A percentile compares a stretch with the other conserved stretches of the same genome.
Conservation (phyloP, 805 yeast genomes). For the Wickerhamomyces strasburgensis region DNA sequence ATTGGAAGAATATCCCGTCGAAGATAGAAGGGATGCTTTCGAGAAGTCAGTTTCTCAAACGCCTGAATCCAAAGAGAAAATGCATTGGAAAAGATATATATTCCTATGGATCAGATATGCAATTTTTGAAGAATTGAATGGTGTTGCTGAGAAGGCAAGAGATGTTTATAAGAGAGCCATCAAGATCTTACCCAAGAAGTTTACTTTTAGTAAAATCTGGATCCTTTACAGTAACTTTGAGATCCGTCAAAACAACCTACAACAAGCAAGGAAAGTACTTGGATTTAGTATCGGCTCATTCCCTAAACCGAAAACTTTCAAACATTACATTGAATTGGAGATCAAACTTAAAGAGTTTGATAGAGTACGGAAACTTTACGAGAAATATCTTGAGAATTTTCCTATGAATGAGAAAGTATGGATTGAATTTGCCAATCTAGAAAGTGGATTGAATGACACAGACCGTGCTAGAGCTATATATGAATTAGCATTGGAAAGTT, state of each 20-base stretch:
- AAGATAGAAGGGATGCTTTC: slow-evolving; percentile 31
- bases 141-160: slow-evolving; percentile 43
- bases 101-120: slow-evolving; percentile 68
- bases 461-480: slow-evolving; percentile 64
- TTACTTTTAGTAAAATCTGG: slow-evolving; percentile 77
- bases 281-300: slow-evolving; percentile 70
- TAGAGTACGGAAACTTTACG: slow-evolving; percentile 68
- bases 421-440: slow-evolving; percentile 65
- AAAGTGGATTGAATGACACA: slow-evolving; percentile 58
- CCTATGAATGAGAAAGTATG: slow-evolving; percentile 44
- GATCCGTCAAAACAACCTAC: slow-evolving; percentile 51
- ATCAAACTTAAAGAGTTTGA: slow-evolving; percentile 69
- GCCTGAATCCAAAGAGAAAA: slow-evolving; percentile 35
- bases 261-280: slow-evolving; percentile 57
- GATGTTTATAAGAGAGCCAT: slow-evolving; percentile 46
- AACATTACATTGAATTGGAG: slow-evolving; percentile 66
- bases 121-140: slow-evolving; percentile 50
- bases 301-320: slow-evolving; percentile 55
- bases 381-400: slow-evolving; percentile 52
- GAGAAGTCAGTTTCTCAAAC: slow-evolving; percentile 38
- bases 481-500: slow-evolving; percentile 43
- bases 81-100: slow-evolving; percentile 64
- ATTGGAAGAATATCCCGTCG: slow-evolving; percentile 35
- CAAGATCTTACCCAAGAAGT: slow-evolving; percentile 46
- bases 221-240: slow-evolving; percentile 65